A percentile compares a stretch with the other conserved stretches of the same genome.
Evolutionary conservation across 2,329 filamentous ascomycete genomes (phyloP).

Genomic region (Chaetomiaceae sp.): DNA sequence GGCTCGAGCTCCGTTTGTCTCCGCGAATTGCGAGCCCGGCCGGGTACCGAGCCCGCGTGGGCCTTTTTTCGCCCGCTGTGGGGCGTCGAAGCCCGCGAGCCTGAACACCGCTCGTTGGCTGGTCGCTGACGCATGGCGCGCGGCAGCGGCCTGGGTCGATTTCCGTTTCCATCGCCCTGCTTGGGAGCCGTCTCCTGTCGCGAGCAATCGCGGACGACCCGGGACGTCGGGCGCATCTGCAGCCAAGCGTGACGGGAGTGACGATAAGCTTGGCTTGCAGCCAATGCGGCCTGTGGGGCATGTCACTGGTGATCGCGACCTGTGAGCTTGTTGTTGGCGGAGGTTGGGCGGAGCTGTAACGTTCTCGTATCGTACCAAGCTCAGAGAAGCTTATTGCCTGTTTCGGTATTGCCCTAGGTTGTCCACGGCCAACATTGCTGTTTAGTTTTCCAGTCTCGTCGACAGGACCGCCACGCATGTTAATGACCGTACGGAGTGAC

Average conservation of each 20-base stretch:
- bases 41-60: constrained; percentile 5
- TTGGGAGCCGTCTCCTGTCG: background rate
- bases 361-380: too few species aligned
- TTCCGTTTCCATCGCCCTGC: constrained; percentile 11
- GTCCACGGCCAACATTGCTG: too few species aligned
- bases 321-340: too few species aligned
- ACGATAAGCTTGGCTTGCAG: background rate
- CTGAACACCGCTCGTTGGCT: background rate
- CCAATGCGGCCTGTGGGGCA: background rate
- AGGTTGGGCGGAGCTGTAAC: too few species aligned
- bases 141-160: background rate
- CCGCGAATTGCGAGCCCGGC: too few species aligned
- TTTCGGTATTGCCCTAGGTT: too few species aligned
- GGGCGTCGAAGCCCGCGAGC: background rate
- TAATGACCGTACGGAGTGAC: too few species aligned
- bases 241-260: background rate
- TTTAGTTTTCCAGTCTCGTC: too few species aligned
- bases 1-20: too few species aligned
- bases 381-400: too few species aligned
- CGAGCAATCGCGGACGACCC: constrained; percentile 12
- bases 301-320: too few species aligned
- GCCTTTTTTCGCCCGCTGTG: background rate
- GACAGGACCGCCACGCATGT: too few species aligned
- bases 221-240: constrained; percentile 3
- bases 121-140: background rate